Conservation (phyloP, 352 stramenopile species). For the Nothophytophthora sp. region DNA sequence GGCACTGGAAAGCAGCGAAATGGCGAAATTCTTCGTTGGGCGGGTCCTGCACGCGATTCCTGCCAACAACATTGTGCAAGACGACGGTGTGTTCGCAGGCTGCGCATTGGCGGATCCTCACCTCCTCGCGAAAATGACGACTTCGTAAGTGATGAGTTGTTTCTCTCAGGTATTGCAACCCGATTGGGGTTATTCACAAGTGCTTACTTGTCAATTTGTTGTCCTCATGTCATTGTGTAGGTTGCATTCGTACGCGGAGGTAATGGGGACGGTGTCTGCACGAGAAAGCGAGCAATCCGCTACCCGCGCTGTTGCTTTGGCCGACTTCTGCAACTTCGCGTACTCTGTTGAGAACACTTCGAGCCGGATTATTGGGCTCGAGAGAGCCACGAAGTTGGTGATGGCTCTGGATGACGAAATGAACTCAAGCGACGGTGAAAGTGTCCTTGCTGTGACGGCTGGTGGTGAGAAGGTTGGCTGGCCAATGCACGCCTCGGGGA, state of each 20-base stretch:
- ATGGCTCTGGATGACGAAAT: conserved; percentile 6
- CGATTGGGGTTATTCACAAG: not conserved
- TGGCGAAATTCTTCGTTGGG: conserved; percentile 40
- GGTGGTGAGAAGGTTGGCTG: not conserved
- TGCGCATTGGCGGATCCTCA: conserved; percentile 24
- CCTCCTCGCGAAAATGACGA: conserved; percentile 17
- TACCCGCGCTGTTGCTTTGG: conserved; percentile 20
- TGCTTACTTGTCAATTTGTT: not conserved
- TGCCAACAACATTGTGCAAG: conserved; percentile 21
- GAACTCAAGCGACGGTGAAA: not conserved
- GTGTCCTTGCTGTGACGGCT: not conserved
- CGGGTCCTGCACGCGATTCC: conserved; percentile 31
- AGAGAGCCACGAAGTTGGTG: conserved; percentile 17
- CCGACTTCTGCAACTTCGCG: conserved; percentile 31
- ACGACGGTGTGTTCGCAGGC: conserved; percentile 28
- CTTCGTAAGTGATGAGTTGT: conserved; percentile 30
- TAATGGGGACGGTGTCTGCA: conserved; percentile 6
- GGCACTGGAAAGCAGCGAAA: conserved; percentile 14
- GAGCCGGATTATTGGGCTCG: conserved; percentile 12
- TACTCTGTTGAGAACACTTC: conserved; percentile 19
- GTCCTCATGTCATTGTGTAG: conserved; percentile 10
- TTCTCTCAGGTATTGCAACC: too few relatives aligned
- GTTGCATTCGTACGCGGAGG: conserved; percentile 17
- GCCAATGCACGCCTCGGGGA: not conserved
- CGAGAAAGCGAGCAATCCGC: conserved; percentile 2